Percentiles rank a stretch among this genome's conserved stretches.
Conservation (phyloP, 2,329 filamentous ascomycete genomes). For the Colletotrichum godetiae region DNA sequence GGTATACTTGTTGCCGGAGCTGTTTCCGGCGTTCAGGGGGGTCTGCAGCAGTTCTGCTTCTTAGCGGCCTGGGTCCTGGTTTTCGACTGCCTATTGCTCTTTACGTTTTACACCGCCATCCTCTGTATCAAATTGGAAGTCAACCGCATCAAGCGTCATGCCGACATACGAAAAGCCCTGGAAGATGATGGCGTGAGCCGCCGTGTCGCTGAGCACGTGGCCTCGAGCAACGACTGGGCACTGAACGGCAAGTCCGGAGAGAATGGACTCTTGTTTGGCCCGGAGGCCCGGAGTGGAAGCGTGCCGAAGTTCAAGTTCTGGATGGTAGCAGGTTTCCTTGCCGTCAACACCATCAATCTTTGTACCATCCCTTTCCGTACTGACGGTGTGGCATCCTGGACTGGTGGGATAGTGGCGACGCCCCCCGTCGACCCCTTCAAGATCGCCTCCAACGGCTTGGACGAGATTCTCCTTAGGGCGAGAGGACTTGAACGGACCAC, state of each 20-base stretch:
- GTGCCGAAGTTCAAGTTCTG: conserved; percentile 97
- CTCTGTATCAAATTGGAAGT: conserved; percentile 99
- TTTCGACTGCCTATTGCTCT: conserved; percentile 93
- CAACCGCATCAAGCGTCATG: conserved; percentile 96
- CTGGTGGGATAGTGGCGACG: conserved; percentile 73
- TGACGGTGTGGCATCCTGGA: conserved; percentile 64
- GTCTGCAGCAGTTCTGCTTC: conserved; percentile 98
- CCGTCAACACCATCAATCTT: conserved; percentile 91
- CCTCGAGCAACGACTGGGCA: conserved; percentile 89
- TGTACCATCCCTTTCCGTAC: conserved; percentile 89
- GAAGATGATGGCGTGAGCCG: conserved; percentile 95
- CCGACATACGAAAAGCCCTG: conserved; percentile 92
- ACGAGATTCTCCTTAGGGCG: conserved; percentile 79
- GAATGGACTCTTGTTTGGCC: conserved; percentile 82
- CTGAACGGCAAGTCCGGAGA: conserved; percentile 61
- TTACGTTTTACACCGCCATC: conserved; percentile 98
- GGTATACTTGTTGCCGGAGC: conserved; percentile 85
- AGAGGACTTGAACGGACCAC: conserved; percentile 74
- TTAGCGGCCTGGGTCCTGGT: conserved; percentile 96
- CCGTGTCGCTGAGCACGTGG: conserved; percentile 92
- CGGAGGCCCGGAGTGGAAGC: conserved; percentile 85
- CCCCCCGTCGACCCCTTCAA: conserved; percentile 95
- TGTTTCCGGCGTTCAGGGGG: conserved; percentile 93
- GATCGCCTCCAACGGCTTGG: conserved; percentile 89
- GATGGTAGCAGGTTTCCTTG: conserved; percentile 92